A percentile compares a stretch with the other conserved stretches of the same genome.
Conservation (phyloP, 192 early-diverging fungal species). For the Entophlyctis luteolus region DNA sequence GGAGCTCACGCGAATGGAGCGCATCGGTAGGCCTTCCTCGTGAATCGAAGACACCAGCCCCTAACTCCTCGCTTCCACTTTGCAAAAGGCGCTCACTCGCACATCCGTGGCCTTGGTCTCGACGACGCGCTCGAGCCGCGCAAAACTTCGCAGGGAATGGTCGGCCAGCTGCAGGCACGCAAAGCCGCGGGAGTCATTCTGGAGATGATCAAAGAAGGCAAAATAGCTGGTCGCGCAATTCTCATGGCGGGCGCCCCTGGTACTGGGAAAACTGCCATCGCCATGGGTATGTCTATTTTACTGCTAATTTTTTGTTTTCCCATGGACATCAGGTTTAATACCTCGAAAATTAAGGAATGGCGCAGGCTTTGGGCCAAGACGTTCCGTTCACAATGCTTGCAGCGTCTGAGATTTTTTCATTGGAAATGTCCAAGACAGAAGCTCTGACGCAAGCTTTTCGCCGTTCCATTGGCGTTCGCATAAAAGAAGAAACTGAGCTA, state of each 20-base stretch:
- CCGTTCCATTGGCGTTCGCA: slow-evolving; percentile 92
- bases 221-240: slow-evolving; percentile 94
- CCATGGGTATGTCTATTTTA: slow-evolving; percentile 81
- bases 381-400: slow-evolving; percentile 98
- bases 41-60: background rate
- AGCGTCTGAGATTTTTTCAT: slow-evolving; percentile 95
- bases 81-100: slow-evolving; percentile 87
- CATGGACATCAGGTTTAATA: too few species aligned
- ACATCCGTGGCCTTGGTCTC: slow-evolving; percentile 93
- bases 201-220: slow-evolving; percentile 95
- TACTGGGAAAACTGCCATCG: slow-evolving; percentile 98
- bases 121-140: slow-evolving; percentile 91
- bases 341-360: slow-evolving; percentile 74
- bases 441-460: slow-evolving; percentile 96
- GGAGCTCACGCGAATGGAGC: slow-evolving; percentile 79
- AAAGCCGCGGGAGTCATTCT: slow-evolving; percentile 95
- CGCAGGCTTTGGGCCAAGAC: slow-evolving; percentile 86
- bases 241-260: slow-evolving; percentile 95
- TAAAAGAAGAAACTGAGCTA: slow-evolving; percentile 97
- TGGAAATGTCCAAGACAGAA: slow-evolving; percentile 99
- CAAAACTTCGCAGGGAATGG: slow-evolving; percentile 89
- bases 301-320: too few species aligned
- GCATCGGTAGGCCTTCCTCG: slow-evolving; percentile 57
- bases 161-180: slow-evolving; percentile 90
- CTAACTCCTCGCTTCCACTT: background rate